Conservation (phyloP, 176 grass and related monocot species). For the bread wheat (Triticum aestivum) region DNA sequence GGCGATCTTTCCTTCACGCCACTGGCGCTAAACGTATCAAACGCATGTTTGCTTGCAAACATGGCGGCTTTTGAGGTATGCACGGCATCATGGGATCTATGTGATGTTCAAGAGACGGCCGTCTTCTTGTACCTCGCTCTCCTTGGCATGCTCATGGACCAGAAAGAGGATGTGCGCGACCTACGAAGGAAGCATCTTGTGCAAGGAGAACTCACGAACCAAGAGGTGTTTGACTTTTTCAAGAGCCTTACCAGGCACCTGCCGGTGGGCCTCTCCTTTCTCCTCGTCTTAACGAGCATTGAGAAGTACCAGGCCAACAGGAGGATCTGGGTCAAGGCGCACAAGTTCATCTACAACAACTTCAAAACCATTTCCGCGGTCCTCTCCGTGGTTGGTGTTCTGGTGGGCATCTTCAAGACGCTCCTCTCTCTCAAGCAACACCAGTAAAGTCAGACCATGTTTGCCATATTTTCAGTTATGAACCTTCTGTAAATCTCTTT, state of each 20-base stretch:
- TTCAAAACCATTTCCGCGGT: background rate
- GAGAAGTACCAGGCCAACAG: background rate
- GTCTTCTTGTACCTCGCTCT: background rate
- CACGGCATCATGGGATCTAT: too few species aligned
- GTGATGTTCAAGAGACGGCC: too few species aligned
- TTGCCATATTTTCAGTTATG: too few species aligned
- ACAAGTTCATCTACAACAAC: background rate
- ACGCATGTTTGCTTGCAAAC: too few species aligned
- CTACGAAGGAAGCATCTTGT: background rate
- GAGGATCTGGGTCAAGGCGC: background rate
- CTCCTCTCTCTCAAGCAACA: too few species aligned
- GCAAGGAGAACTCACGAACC: background rate
- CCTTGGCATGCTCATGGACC: background rate
- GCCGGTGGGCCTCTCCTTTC: rapidly evolving
- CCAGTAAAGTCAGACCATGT: too few species aligned
- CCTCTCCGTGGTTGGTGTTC: too few species aligned
- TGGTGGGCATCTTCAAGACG: too few species aligned
- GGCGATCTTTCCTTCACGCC: too few species aligned
- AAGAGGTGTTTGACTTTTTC: background rate
- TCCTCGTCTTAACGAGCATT: background rate
- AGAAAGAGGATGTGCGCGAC: background rate
- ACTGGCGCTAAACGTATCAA: too few species aligned
- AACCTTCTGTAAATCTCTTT: too few species aligned
- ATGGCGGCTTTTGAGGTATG: too few species aligned
- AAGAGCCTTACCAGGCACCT: background rate